Evolutionary conservation across 192 early-diverging fungal species (phyloP).

Genomic region (Coemansia erecta): DNA sequence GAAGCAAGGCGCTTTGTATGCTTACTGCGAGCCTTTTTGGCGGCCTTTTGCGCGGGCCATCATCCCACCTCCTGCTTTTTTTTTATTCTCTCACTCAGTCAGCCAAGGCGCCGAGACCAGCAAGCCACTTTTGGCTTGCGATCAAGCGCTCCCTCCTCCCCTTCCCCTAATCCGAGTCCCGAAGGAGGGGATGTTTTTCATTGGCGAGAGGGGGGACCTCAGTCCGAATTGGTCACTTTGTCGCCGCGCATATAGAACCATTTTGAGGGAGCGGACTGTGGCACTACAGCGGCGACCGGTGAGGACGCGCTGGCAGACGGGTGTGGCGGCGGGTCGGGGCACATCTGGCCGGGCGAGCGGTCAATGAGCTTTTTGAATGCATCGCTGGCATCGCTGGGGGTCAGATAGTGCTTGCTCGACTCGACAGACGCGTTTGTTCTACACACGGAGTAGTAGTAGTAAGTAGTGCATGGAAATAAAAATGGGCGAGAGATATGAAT

Average conservation of each 20-base stretch:
- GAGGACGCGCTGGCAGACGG: background rate
- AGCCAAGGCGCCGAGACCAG: background rate
- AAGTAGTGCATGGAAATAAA: background rate
- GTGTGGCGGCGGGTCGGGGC: background rate
- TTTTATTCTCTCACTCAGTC: too few species aligned
- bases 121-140: background rate
- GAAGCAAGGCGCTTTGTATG: too few species aligned
- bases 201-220: background rate
- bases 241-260: slow-evolving; percentile 25
- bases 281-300: background rate
- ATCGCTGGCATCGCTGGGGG: slow-evolving; percentile 11
- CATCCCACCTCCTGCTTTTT: background rate
- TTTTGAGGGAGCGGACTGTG: slow-evolving; percentile 3
- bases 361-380: slow-evolving; percentile 20
- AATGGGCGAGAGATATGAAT: background rate
- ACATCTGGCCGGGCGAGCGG: slow-evolving; percentile 14
- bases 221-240: background rate
- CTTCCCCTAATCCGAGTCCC: background rate
- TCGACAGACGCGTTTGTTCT: slow-evolving; percentile 33
- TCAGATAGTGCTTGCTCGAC: slow-evolving; percentile 22
- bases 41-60: background rate
- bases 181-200: too few species aligned
- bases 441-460: too few species aligned
- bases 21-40: too few species aligned
- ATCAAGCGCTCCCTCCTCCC: slow-evolving; percentile 1